Evolutionary conservation across 495 filamentous ascomycete genomes (phyloP), one percentile per base, ranked within the genome.

Genomic region (Penicillium odoratum): DNA sequence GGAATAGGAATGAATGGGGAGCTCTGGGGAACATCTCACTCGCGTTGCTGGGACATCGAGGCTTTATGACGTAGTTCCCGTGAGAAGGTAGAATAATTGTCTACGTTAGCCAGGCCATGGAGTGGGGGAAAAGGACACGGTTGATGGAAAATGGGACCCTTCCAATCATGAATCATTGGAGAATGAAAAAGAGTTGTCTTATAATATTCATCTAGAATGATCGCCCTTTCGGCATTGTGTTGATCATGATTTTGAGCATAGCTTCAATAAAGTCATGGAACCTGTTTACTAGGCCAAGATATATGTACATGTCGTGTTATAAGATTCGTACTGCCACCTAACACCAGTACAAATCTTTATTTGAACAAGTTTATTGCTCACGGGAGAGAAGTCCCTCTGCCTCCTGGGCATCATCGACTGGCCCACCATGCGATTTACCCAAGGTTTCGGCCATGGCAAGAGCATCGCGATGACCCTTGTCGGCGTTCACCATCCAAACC

Each of bases 401-500:
- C 49, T 77, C 74, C 30, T 72, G 59, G 0, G 40, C 47, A 48
- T 65, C 43, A 0, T 62, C 57, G 4, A 56, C 9, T 11, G 51
- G 26, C 1, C 51, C 53, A 46, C 54, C 60, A 15, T 58, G 61
- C n/a, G 59, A 59, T 44, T 56, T 52, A 51, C 83, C 81, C 52
- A 90, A 75, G 21, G 80, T 68, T 59, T 82, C 81, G 1, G 85
- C 86, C 69, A 94, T 73, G 36, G 81, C 84, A 50, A 82, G 70
- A 4, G 82, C 91, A 59, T 93, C 91, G 3, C 74, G 69, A 61
- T 83, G 86, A 1, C 92, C 92, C 47, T 91, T 79, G 48, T 93
- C 90, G 2, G 92, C 89, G 69, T 95, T 81, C 5, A 96, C 88
- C 53, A 88, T 82, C 69, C 80, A 90, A 26, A 96, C 86, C 18